Evolutionary conservation across 2,329 filamentous ascomycete genomes (phyloP), one percentile per base, ranked within the genome.

Genomic region (Alternaria sp.): DNA sequence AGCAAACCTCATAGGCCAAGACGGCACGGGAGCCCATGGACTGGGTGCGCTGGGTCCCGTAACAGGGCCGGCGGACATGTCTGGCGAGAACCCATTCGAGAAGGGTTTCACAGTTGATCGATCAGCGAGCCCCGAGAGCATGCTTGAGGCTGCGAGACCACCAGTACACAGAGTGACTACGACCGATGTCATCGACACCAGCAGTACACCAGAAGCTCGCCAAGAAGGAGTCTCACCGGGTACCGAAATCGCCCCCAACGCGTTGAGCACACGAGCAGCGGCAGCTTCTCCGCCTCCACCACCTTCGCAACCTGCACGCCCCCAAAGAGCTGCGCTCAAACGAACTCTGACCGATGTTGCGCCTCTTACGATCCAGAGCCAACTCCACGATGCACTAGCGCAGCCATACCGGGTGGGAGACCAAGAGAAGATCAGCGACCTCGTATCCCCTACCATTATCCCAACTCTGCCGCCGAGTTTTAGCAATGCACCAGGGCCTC

Each of bases 311-410:
- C 66, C 74, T 8, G 62, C 59, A 25, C 70, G 69, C 12, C 73
- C 73, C 4, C 64, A 69, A 56, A 88, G 89, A 57, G 86, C 88
- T 54, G 91, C 86, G 62, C 80, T 97, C 64, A 96, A 94, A 80
- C 88, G 94, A 72, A 97, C 94, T 18, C 91, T 92, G 80, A 98
- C 94, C 16, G 94, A 98, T 78, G 87, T 92, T 22, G 87, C 87
- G 54, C 87, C 91, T 18, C 85, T 92, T 28, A 89, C 89, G 18
- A 82, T 96, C 66, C 92, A 96, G 78, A 90, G 91, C 71, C 94
- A 90, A 79, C 87, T 97, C 46, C 87, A 94, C 70, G 94, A 98
- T 73, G 90, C 90, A 52, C 84, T 97, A 79, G 89, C 93, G 25
- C 90, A 94, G 76, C 94, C 94, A 16, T 97, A 92, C 75, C 81